phyloP scores from a whole-genome alignment of 148 eudicot species.

The Persicaria tinctoria region DNA sequence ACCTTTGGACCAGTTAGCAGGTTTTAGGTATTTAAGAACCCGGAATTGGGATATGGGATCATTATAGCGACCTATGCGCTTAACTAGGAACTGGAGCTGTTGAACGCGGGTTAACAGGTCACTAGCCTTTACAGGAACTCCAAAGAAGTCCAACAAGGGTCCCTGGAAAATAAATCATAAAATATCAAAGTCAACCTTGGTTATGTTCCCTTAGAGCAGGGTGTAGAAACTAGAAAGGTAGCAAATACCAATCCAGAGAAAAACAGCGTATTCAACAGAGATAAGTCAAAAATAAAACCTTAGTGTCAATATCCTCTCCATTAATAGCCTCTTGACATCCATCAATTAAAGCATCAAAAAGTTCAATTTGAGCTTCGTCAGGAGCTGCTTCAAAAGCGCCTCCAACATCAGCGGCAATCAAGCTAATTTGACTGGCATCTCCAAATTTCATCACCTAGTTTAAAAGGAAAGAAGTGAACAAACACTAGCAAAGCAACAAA shows the following conservation, averaged over 20 bases:
- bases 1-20: conserved; percentile 98
- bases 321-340: conserved; percentile 87
- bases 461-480: not conserved
- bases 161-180: conserved; percentile 41
- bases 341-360: conserved; percentile 79
- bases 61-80: conserved; percentile 66
- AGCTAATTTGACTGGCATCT: conserved; percentile 71
- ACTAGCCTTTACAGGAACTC: conserved; percentile 94
- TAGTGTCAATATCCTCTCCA: conserved; percentile 55
- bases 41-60: conserved; percentile 83
- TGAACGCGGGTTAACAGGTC: conserved; percentile 79
- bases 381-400: conserved; percentile 91
- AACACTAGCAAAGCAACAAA: not conserved
- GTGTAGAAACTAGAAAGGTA: not conserved
- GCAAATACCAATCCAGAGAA: conserved; percentile 8
- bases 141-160: conserved; percentile 88
- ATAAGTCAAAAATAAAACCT: conserved; percentile 31
- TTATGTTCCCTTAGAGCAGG: not conserved
- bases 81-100: conserved; percentile 82
- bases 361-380: conserved; percentile 82
- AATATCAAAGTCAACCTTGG: not conserved
- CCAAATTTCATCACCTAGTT: conserved; percentile 93
- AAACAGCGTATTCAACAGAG: not conserved
- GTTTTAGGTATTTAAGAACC: conserved; percentile 77
- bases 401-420: conserved; percentile 82